These are phyloP conservation scores for Coccomyxa sp. DNA, from an alignment of 139 green algal species.

Conservation along the genomic window DNA sequence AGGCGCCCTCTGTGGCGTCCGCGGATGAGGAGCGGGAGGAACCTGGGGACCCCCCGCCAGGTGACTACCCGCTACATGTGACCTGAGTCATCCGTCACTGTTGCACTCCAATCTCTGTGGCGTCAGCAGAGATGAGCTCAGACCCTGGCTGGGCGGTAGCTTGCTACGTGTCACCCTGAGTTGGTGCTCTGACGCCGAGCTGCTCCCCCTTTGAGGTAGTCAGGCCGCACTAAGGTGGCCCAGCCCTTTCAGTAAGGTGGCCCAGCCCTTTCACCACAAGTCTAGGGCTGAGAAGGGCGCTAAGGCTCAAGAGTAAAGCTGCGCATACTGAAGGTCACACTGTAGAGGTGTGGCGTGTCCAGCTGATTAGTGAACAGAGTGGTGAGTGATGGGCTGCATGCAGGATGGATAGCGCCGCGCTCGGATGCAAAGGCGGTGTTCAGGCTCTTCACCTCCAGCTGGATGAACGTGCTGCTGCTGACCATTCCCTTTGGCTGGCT, in stretches of 20 bases:
- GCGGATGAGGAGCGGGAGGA: too few relatives aligned
- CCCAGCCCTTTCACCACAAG: too few relatives aligned
- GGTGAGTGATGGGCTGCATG: not conserved
- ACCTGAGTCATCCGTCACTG: slow-evolving; percentile 1
- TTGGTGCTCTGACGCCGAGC: too few relatives aligned
- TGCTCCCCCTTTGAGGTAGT: too few relatives aligned
- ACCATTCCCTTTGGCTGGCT: slow-evolving; percentile 56
- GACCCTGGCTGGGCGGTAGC: too few relatives aligned
- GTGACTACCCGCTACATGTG: not conserved
- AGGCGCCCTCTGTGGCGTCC: too few relatives aligned
- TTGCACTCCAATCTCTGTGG: too few relatives aligned
- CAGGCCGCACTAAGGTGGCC: too few relatives aligned
- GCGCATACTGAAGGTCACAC: not conserved
- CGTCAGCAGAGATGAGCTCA: too few relatives aligned
- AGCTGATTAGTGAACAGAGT: not conserved
- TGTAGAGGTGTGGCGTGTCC: too few relatives aligned
- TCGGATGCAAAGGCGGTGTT: slow-evolving; percentile 26
- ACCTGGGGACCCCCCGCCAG: too few relatives aligned
- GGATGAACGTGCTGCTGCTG: slow-evolving; percentile 72
- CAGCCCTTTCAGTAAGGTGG: not conserved
- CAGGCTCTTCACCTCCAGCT: slow-evolving; percentile 44
- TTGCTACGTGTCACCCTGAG: too few relatives aligned
- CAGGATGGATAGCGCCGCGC: slow-evolving; percentile 29
- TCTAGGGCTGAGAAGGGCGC: not conserved
- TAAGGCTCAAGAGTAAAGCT: not conserved